phyloP scores from a whole-genome alignment of 208 protist genomes.

The Trichomonas tenax region DNA sequence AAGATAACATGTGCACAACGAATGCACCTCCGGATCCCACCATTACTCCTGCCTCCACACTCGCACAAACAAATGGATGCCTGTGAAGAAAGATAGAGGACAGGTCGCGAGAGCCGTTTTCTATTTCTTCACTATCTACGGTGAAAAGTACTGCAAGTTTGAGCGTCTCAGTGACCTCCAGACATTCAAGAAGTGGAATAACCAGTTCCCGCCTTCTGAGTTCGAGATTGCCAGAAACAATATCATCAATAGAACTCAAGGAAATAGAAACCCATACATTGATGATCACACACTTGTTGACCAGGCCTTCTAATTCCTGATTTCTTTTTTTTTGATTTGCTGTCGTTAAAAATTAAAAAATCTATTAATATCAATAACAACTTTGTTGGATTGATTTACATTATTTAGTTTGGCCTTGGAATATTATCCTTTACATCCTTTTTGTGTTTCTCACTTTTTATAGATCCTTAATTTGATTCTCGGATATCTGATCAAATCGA shows the following conservation, averaged over 20 bases:
- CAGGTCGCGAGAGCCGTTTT: neutral
- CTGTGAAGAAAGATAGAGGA: neutral
- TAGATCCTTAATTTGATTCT: no score
- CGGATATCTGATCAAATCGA: no score
- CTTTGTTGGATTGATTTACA: no score
- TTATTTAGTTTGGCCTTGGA: no score
- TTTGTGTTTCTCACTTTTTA: no score
- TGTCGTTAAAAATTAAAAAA: no score
- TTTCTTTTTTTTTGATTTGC: neutral
- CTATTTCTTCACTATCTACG: neutral
- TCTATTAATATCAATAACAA: no score
- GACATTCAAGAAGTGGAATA: neutral
- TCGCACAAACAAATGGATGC: neutral
- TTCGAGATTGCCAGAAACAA: neutral
- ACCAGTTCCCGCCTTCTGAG: neutral
- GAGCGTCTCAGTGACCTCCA: neutral
- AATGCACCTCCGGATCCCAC: neutral
- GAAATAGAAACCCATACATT: constrained; percentile 7
- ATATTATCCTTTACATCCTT: no score
- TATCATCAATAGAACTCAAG: neutral
- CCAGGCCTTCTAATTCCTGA: neutral
- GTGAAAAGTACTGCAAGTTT: neutral
- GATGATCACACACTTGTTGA: neutral
- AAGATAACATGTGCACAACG: neutral
- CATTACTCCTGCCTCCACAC: neutral